phyloP scores from a whole-genome alignment of 2,329 filamentous ascomycete species.

The Cryphonectria carpinicola region DNA sequence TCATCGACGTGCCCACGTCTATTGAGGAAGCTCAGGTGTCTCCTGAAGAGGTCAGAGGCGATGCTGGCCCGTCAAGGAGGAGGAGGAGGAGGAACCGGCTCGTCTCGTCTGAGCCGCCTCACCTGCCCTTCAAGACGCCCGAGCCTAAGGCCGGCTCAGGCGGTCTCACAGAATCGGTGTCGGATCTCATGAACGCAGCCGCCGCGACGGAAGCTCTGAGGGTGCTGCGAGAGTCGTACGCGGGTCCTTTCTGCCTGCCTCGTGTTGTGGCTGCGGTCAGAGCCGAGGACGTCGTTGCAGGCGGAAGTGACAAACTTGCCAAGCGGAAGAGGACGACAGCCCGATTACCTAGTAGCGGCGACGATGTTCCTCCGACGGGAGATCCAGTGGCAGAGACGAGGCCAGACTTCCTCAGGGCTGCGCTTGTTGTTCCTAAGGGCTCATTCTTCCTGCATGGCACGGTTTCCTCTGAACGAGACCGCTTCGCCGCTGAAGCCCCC shows the following conservation, averaged over 20 bases:
- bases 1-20: constrained; percentile 73
- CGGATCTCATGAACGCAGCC: constrained; percentile 57
- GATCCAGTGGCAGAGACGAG: constrained; percentile 13
- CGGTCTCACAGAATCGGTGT: constrained; percentile 52
- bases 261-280: constrained; percentile 36
- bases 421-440: constrained; percentile 47
- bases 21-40: constrained; percentile 68
- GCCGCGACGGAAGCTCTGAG: constrained; percentile 50
- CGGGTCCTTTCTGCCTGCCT: constrained; percentile 53
- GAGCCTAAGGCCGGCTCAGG: constrained; percentile 47
- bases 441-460: constrained; percentile 54
- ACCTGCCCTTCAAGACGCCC: constrained; percentile 54
- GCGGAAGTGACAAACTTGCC: neutral
- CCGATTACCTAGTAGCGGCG: neutral
- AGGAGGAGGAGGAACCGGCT: constrained; percentile 42
- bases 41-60: constrained; percentile 33
- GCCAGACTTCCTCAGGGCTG: constrained; percentile 5
- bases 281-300: neutral
- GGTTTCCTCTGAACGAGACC: constrained; percentile 45
- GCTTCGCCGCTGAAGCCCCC: constrained; percentile 49
- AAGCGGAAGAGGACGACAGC: constrained; percentile 21
- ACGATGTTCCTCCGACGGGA: neutral
- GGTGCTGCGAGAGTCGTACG: constrained; percentile 39
- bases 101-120: constrained; percentile 49
- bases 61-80: neutral